Conservation (phyloP, 192 early-diverging fungal genomes). For the Entomortierella parvispora region DNA sequence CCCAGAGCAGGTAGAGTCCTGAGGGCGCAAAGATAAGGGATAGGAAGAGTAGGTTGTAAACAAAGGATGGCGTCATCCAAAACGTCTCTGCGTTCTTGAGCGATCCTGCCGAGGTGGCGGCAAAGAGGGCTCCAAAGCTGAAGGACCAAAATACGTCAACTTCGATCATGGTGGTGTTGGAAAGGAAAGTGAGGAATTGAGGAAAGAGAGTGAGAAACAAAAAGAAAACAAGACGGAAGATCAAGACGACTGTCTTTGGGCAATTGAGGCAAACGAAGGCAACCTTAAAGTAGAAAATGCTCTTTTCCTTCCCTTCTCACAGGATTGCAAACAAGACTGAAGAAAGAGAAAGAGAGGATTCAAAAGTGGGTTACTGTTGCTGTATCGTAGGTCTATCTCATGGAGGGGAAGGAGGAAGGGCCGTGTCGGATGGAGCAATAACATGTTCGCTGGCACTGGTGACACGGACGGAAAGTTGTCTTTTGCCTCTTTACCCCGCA, state of each 20-base stretch:
- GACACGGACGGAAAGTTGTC: too few species aligned
- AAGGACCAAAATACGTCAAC: constrained; percentile 52
- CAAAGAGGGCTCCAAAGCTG: constrained; percentile 40
- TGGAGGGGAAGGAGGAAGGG: too few species aligned
- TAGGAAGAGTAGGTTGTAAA: constrained; percentile 46
- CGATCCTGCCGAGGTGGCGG: constrained; percentile 27
- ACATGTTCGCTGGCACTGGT: too few species aligned
- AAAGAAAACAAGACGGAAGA: not conserved
- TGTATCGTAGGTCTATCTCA: not conserved
- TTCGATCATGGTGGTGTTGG: constrained; percentile 29
- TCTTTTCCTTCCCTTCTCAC: too few species aligned
- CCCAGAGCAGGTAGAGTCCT: constrained; percentile 48
- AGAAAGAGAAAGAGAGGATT: not conserved
- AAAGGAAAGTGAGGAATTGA: not conserved
- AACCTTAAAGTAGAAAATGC: too few species aligned
- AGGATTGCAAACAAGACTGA: too few species aligned
- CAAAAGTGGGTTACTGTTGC: constrained; percentile 4
- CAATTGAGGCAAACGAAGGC: too few species aligned
- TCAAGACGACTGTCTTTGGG: too few species aligned
- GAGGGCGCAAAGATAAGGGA: constrained; percentile 53
- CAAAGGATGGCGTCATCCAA: constrained; percentile 43
- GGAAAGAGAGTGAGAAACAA: not conserved
- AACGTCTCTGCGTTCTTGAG: constrained; percentile 13
- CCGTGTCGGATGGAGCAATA: too few species aligned
- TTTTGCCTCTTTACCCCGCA: too few species aligned